These are phyloP conservation scores for Cnidoscolus chayamansa DNA, from an alignment of 441 rosid species.

Conservation along the genomic window DNA sequence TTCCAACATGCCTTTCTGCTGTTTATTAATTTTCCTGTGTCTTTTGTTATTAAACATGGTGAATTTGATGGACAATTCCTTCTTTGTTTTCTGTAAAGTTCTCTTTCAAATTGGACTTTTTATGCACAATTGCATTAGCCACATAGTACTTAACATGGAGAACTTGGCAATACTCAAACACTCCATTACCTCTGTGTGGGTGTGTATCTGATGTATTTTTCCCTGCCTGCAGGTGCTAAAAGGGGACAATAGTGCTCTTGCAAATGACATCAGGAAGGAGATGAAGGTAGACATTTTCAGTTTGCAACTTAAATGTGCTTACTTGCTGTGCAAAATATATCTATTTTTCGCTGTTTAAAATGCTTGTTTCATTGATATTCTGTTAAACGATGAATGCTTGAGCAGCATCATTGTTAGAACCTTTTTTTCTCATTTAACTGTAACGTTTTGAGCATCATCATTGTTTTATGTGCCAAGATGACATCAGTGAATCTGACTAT, in stretches of 20 bases:
- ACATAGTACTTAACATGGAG: background rate
- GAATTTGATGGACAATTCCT: background rate
- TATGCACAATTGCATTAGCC: background rate
- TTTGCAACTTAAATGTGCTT: conserved; percentile 3
- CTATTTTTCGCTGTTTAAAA: conserved; percentile 4
- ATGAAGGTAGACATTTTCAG: conserved; percentile 59
- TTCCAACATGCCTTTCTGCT: conserved; percentile 3
- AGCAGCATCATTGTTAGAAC: background rate
- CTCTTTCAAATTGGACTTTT: background rate
- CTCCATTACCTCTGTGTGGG: background rate
- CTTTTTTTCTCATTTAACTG: background rate
- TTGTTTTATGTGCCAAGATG: background rate
- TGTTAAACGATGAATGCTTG: conserved; percentile 7
- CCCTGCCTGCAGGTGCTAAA: conserved; percentile 54
- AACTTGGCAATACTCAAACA: background rate
- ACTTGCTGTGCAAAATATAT: background rate
- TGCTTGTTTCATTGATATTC: background rate
- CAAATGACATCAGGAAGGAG: conserved; percentile 90
- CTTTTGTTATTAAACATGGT: background rate
- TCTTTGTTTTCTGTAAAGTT: background rate
- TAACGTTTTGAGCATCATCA: background rate
- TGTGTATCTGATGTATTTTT: conserved; percentile 18
- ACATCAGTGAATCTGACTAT: background rate
- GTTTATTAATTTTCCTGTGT: background rate
- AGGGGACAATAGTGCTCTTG: conserved; percentile 85